Evolutionary conservation across 2,329 filamentous ascomycete genomes (phyloP).

Genomic region (Colletotrichum sp.): DNA sequence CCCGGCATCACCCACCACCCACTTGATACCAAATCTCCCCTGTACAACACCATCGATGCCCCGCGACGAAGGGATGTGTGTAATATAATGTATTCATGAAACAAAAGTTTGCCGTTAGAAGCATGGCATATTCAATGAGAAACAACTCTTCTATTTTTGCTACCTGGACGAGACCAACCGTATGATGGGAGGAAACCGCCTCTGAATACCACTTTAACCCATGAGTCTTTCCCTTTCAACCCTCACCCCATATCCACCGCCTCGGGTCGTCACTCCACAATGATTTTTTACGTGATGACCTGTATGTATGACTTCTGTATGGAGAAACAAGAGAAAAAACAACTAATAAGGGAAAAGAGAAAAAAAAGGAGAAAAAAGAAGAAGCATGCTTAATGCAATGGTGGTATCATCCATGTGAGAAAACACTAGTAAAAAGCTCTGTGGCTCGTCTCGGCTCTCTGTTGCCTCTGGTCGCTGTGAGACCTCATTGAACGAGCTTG

Average conservation of each 20-base stretch:
- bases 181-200: neutral
- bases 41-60: conserved; percentile 7
- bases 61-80: neutral
- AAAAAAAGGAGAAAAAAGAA: conserved; percentile 27
- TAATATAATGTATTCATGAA: conserved; percentile 19
- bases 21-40: neutral
- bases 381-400: conserved; percentile 42
- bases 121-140: neutral
- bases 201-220: conserved; percentile 3
- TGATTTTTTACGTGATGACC: conserved; percentile 20
- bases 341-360: conserved; percentile 12
- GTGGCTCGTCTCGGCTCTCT: conserved; percentile 20
- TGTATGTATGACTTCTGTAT: conserved; percentile 21
- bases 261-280: conserved; percentile 5
- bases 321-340: conserved; percentile 20
- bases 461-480: conserved; percentile 19
- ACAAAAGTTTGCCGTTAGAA: neutral
- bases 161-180: conserved; percentile 2
- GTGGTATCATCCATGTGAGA: conserved; percentile 47
- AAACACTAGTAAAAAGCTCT: conserved; percentile 23
- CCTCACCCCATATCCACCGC: neutral
- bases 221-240: neutral
- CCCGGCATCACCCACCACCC: neutral
- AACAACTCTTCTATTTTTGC: conserved; percentile 14
- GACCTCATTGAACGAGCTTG: conserved; percentile 16